phyloP scores from a whole-genome alignment of 2,329 filamentous ascomycete species.

The Beauveria sp. region DNA sequence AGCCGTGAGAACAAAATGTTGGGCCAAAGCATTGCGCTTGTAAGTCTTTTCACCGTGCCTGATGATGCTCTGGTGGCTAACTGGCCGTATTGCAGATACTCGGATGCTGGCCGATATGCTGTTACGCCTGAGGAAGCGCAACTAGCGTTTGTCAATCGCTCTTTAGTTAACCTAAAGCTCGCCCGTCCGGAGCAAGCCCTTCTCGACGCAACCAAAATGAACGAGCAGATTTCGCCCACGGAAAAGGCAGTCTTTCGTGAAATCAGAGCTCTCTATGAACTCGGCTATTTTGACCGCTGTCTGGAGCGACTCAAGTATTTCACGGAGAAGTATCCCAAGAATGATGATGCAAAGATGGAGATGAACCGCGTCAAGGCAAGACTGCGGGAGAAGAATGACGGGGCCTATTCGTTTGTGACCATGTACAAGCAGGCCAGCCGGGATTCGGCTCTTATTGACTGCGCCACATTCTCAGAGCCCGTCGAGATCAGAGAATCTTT shows the following conservation, averaged over 20 bases:
- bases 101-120: conserved; percentile 24
- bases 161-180: conserved; percentile 25
- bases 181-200: conserved; percentile 23
- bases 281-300: conserved; percentile 30
- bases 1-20: conserved; percentile 19
- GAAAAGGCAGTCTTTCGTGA: conserved; percentile 40
- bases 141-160: conserved; percentile 28
- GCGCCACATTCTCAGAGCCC: conserved; percentile 35
- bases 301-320: conserved; percentile 27
- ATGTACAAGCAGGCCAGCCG: conserved; percentile 30
- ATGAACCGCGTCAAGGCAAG: conserved; percentile 23
- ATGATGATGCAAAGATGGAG: conserved; percentile 21
- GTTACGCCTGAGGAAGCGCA: conserved; percentile 27
- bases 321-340: conserved; percentile 25
- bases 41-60: conserved; percentile 16
- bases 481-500: conserved; percentile 33
- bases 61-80: not conserved
- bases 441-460: conserved; percentile 37
- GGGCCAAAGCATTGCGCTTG: conserved; percentile 24
- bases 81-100: conserved; percentile 24
- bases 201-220: conserved; percentile 18
- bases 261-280: conserved; percentile 35
- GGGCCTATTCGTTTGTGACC: conserved; percentile 29
- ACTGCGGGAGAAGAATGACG: conserved; percentile 31
- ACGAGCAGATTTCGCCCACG: conserved; percentile 14